Base-by-base conservation (phyloP, 345 rosid species). In the Cardiospermum halicacabum region DNA sequence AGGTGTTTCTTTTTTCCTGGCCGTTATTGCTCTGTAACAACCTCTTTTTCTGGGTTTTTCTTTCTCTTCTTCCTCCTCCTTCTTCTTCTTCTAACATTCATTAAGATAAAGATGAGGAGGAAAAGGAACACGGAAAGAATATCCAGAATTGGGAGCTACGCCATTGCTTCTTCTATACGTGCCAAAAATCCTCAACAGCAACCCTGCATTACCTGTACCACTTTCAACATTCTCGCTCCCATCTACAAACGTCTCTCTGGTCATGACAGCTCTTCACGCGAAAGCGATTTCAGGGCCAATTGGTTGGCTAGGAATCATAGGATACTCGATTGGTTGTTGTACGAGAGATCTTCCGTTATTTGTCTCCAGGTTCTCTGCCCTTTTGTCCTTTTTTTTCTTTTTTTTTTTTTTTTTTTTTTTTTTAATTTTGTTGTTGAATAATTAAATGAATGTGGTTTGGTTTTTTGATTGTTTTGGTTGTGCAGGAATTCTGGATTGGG, bases 401-500 rank as follows among this genome's bases (percentile, higher is more conserved):
- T 53, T 28, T 27, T 12, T 55, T 7, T 28, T 53, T 4, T 12
- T n/a, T 57, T 49, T 9, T 32, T n/a, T 15, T n/a, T 22, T 18
- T 60, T 36, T 34, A 22, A 15, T 3, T 19, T 32, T 45, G 58
- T 48, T 31, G 26, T 6, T 56, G 28, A 56, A 40, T 45, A 22
- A 22, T 19, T 45, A 16, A 7, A 5, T 45, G 22, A 43, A 43
- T 45, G 50, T 4, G 4, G 50, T 0, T 4, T 45, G 50, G 5
- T 45, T n/a, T 7, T 7, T 50, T 25, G 31, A 53, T 65, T 56
- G 56, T 30, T 11, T 48, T 11, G 51, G 22, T 27, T 57, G 59
- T 9, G 48, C 70, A 92, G 98, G 98, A 89, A 78, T 92, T 92
- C 69, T 92, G 98, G 98, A 81, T 84, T 34, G 93, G 93, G 25